A percentile compares a stretch with the other conserved stretches of the same genome.
These are phyloP conservation scores for Arthroderma sp. DNA, from an alignment of 2,329 filamentous ascomycete species.

Conservation along the genomic window DNA sequence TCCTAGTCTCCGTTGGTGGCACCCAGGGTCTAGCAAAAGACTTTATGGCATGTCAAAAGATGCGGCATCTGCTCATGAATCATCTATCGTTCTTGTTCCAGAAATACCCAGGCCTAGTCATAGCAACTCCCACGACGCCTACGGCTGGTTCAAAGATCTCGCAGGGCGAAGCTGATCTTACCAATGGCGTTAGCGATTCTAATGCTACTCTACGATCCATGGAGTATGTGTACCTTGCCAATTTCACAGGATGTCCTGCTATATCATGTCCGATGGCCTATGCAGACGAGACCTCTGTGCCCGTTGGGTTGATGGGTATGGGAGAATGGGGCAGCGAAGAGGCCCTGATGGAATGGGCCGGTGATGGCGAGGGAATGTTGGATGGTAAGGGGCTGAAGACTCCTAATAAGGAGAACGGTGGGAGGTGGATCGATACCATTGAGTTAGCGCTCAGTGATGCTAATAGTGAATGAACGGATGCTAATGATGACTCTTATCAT, in stretches of 20 bases:
- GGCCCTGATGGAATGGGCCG: conserved; percentile 41
- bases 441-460: not conserved
- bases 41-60: conserved; percentile 57
- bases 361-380: conserved; percentile 40
- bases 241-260: conserved; percentile 66
- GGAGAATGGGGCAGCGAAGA: conserved; percentile 45
- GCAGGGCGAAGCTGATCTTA: conserved; percentile 46
- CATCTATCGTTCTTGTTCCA: conserved; percentile 62
- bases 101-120: conserved; percentile 59
- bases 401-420: conserved; percentile 19
- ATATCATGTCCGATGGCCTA: conserved; percentile 67
- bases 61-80: conserved; percentile 66
- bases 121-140: conserved; percentile 68
- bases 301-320: conserved; percentile 44
- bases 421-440: conserved; percentile 31
- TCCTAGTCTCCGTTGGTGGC: conserved; percentile 53
- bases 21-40: conserved; percentile 55
- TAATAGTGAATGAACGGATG: not conserved
- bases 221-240: conserved; percentile 77
- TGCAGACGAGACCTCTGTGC: conserved; percentile 35
- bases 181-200: conserved; percentile 56
- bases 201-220: conserved; percentile 65
- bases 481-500: not conserved
- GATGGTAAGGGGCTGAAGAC: conserved; percentile 24
- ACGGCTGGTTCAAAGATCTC: conserved; percentile 60